phyloP scores from a whole-genome alignment of 768 basidiomycete genomes.

The Boletus subcaerulescens region DNA sequence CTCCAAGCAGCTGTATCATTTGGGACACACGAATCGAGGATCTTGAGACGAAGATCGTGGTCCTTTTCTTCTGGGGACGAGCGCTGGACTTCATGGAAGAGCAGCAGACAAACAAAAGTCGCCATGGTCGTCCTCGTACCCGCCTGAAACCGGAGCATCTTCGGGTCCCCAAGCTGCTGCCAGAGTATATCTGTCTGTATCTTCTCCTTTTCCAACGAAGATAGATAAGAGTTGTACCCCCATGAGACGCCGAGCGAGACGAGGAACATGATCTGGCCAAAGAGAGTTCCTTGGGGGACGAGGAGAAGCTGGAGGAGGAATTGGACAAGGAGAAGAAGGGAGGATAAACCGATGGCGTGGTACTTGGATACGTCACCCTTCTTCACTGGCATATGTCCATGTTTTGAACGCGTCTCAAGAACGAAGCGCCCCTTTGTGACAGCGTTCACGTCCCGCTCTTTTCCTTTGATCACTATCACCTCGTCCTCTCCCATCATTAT shows the following conservation, averaged over 20 bases:
- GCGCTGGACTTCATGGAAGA: background rate
- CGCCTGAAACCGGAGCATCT: slow-evolving; percentile 8
- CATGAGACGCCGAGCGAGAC: slow-evolving; percentile 30
- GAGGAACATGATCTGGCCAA: slow-evolving; percentile 36
- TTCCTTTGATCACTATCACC: slow-evolving; percentile 28
- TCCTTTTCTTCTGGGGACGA: background rate
- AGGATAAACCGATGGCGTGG: slow-evolving; percentile 20
- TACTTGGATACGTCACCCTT: background rate
- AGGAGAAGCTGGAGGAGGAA: slow-evolving; percentile 33
- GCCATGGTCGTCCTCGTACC: slow-evolving; percentile 17
- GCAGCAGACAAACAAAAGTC: background rate
- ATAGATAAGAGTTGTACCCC: slow-evolving; percentile 32
- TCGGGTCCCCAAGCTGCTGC: slow-evolving; percentile 3
- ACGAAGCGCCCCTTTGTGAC: slow-evolving; percentile 30
- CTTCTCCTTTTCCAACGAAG: slow-evolving; percentile 34
- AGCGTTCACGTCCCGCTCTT: slow-evolving; percentile 23
- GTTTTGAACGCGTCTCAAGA: slow-evolving; percentile 9
- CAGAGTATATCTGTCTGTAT: slow-evolving; percentile 18
- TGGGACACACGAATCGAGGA: background rate
- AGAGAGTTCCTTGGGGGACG: slow-evolving; percentile 30
- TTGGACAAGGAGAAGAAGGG: slow-evolving; percentile 28
- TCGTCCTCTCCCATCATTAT: slow-evolving; percentile 17
- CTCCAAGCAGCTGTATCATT: background rate
- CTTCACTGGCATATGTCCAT: background rate
- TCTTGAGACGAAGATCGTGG: background rate